Percentiles rank a stretch among this genome's conserved stretches.
Evolutionary conservation across 1,139 yeast species (phyloP).

Genomic region (Wickerhamomyces sp.): DNA sequence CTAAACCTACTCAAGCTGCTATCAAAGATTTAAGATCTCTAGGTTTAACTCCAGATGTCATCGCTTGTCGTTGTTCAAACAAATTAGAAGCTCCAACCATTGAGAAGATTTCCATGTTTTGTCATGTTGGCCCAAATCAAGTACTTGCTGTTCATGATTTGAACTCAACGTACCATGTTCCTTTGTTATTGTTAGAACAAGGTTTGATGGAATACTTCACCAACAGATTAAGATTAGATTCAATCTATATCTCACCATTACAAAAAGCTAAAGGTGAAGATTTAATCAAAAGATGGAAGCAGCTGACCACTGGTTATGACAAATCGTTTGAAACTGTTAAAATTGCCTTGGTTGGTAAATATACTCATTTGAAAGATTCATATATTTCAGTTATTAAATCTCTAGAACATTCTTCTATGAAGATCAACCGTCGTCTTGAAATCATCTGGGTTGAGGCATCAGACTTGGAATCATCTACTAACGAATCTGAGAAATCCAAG

Average conservation of each 20-base stretch:
- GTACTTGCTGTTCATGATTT: conserved; percentile 97
- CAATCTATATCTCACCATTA: conserved; percentile 46
- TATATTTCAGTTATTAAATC: conserved; percentile 93
- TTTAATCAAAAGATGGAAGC: conserved; percentile 75
- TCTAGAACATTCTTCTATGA: conserved; percentile 91
- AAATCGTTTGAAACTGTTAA: conserved; percentile 81
- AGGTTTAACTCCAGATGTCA: conserved; percentile 93
- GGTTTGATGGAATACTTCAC: conserved; percentile 72
- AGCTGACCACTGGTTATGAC: conserved; percentile 73
- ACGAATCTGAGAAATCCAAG: conserved; percentile 59
- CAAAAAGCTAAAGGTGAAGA: conserved; percentile 61
- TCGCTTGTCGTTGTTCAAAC: conserved; percentile 95
- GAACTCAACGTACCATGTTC: conserved; percentile 96
- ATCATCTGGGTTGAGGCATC: conserved; percentile 96
- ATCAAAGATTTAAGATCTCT: conserved; percentile 92
- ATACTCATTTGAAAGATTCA: conserved; percentile 92
- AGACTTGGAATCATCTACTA: conserved; percentile 75
- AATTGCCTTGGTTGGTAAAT: conserved; percentile 96
- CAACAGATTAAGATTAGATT: conserved; percentile 59
- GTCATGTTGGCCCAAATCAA: conserved; percentile 97
- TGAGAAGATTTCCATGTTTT: conserved; percentile 96
- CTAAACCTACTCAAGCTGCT: conserved; percentile 99
- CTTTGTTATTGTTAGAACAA: conserved; percentile 84
- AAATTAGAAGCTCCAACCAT: conserved; percentile 77
- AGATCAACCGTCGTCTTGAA: conserved; percentile 75